A percentile compares a stretch with the other conserved stretches of the same genome.
phyloP scores from a whole-genome alignment of 345 rosid genomes.

The Gossypium australe region DNA sequence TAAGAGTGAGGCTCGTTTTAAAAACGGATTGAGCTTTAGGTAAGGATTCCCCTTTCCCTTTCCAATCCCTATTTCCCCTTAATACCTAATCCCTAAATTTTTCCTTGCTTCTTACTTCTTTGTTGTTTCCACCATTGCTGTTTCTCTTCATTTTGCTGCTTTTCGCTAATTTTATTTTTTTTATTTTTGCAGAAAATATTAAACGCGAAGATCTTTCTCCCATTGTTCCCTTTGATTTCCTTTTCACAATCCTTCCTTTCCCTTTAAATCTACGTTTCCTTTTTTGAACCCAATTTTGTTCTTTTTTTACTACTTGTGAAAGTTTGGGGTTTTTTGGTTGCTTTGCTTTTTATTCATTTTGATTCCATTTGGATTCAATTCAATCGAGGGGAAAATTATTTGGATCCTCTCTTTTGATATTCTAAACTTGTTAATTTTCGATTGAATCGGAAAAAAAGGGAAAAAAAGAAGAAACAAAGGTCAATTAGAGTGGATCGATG shows the following conservation, averaged over 20 bases:
- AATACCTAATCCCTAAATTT: no score
- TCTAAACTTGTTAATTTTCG: background rate
- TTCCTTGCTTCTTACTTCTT: no score
- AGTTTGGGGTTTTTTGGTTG: no score
- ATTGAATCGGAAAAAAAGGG: background rate
- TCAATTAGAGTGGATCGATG: background rate
- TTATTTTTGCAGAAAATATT: background rate
- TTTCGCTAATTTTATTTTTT: background rate
- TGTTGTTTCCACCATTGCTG: no score
- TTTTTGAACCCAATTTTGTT: background rate
- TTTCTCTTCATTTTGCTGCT: no score
- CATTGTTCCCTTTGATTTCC: conserved; percentile 18
- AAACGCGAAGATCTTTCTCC: conserved; percentile 11
- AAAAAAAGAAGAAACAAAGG: background rate
- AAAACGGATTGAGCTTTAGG: no score
- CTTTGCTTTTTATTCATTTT: background rate
- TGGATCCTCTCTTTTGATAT: background rate
- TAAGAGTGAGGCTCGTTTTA: no score
- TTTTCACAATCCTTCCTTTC: conserved; percentile 5
- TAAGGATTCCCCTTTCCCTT: no score
- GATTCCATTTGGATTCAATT: background rate
- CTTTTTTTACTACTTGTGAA: background rate
- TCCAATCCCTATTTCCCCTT: no score
- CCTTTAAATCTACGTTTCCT: conserved; percentile 5
- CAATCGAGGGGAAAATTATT: background rate